Base-by-base conservation (phyloP, 495 filamentous ascomycete species). In the Hypoxylon trugodes region DNA sequence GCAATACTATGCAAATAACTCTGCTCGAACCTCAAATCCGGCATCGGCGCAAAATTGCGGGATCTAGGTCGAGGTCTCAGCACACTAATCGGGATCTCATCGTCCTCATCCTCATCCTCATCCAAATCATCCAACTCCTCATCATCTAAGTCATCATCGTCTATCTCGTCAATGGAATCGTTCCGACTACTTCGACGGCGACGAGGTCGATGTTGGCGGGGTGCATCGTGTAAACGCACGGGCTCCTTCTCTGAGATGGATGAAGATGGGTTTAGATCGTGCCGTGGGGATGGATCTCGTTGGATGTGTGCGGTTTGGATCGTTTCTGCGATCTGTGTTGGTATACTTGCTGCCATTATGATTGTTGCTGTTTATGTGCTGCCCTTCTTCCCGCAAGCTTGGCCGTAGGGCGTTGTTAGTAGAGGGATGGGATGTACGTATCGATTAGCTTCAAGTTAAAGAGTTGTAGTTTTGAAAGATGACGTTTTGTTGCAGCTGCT, bases 11-110 rank as follows among this genome's bases (percentile, higher is more conserved):
- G 88, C 35, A 98, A 81, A 71, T 98, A 98, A 77, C 92, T 96
- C 82, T 98, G 95, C 79, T 98, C 95, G 74, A 98, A 98, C 46
- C 95, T 82, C 64, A 98, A 77, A 75, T 98, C 95, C 1, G 95
- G 95, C 68, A 98, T 76, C 0, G 96, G 94, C 47, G 91, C 91
- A 55, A 96, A 85, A 30, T 83, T 51, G 74, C 74, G 52, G 69
- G 59, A 56, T 5, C 61, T 49, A 10, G 70, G 77, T n/a, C 86
- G 80, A 2, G 86, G 82, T 46, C 76, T 78, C 49, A 90, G 68
- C 36, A 86, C 81, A 50, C 78, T 82, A 51, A 79, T 80, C n/a
- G 84, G 80, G 72, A 87, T 78, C 63, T 81, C 71, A 61, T 83
- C 72, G 62, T 82, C 73, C 48, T 84, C 71, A 4, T 73, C 73